These are phyloP conservation scores for Melampsora americana DNA, from an alignment of 1,284 basidiomycete species.

Conservation along the genomic window DNA sequence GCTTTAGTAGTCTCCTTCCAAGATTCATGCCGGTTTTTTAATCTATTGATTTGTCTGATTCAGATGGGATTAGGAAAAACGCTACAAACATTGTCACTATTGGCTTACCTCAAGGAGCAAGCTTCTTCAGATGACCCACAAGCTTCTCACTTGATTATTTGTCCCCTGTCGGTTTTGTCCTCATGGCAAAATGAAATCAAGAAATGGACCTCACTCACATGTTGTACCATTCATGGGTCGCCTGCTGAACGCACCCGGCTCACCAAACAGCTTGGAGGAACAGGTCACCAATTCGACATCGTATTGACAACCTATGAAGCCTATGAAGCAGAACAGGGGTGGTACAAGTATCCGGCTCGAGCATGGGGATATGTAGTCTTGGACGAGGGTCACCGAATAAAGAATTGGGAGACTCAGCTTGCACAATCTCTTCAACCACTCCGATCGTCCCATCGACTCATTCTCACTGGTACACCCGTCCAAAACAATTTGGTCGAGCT, in stretches of 20 bases:
- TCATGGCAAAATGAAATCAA: slow-evolving; percentile 62
- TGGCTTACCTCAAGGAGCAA: slow-evolving; percentile 62
- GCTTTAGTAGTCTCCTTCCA: slow-evolving; percentile 52
- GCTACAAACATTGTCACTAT: slow-evolving; percentile 64
- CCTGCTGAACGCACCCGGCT: slow-evolving; percentile 59
- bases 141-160: slow-evolving; percentile 63
- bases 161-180: slow-evolving; percentile 64
- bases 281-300: slow-evolving; percentile 56
- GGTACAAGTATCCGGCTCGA: slow-evolving; percentile 60
- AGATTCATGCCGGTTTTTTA: background rate
- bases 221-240: slow-evolving; percentile 61
- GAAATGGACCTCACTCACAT: slow-evolving; percentile 62
- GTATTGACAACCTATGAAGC: slow-evolving; percentile 64
- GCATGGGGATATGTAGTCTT: slow-evolving; percentile 63
- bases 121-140: slow-evolving; percentile 50
- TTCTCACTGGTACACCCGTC: slow-evolving; percentile 65
- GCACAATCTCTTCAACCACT: slow-evolving; percentile 58
- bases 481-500: slow-evolving; percentile 66
- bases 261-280: slow-evolving; percentile 47
- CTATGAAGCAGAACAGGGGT: slow-evolving; percentile 59
- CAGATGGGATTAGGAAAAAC: slow-evolving; percentile 59
- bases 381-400: slow-evolving; percentile 65
- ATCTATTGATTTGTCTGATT: background rate
- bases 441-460: slow-evolving; percentile 60
- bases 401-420: slow-evolving; percentile 60